Evolutionary conservation across 768 basidiomycete species (phyloP), one percentile per base, ranked within the genome.

Genomic region (Cubamyces lactineus): DNA sequence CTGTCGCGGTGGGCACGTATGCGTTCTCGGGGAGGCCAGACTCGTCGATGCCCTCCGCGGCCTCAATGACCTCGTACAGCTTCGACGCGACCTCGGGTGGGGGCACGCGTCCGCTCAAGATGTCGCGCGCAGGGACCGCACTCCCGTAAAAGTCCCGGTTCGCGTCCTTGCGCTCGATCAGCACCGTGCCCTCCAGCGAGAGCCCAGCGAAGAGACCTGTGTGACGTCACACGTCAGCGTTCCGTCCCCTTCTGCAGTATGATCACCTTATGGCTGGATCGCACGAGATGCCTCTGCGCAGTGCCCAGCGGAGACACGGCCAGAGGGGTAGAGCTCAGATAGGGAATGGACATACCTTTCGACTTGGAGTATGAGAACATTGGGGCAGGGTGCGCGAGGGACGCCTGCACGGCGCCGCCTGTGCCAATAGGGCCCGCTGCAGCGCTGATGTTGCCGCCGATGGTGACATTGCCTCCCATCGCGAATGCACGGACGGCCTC

Each of bases 331-430:
- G 24, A 39, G 41, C 11, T 7, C 30, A 24, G 11, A 40, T 12
- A 39, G 42, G 4, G 11, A 41, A 12, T 12, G 16, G 0, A 71
- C 84, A 60, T 67, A 93, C 94, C 94, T 78, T 94, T 96, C 13
- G 93, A 95, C 75, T 95, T 92, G 11, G 93, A 95, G 74, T 97
- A 96, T 64, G 92, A 94, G 76, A 97, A 99, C 92, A 98, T 96
- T 5, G 95, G 95, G 19, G 96, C 88, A 0, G 96, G 96, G 75
- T 96, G 93, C 5, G 94, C 93, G 43, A 96, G 79, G 2, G 86
- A 87, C 1, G 94, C 86, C 68, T 94, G 89, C 0, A 97, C 86
- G 61, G 91, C 90, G 3, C 92, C 96, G 5, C 96, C 96, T 0
- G 96, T 97, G 1, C 96, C 96, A 61, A 98, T 90, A 0, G 96